Conservation (phyloP, 2,329 filamentous ascomycete species). For the Aspergillus sp. region DNA sequence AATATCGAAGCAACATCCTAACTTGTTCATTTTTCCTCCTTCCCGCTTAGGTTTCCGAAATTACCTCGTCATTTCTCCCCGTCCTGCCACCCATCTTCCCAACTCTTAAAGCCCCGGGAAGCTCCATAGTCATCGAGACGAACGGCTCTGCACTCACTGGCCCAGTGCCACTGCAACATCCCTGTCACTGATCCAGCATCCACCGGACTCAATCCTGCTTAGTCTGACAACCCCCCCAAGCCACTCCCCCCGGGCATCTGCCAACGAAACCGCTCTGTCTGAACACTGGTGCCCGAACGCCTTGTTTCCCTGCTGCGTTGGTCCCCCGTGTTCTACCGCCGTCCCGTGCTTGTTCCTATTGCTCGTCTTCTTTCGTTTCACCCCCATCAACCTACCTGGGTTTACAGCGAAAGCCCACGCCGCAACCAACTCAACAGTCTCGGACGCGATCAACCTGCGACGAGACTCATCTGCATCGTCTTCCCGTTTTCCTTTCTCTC, state of each 20-base stretch:
- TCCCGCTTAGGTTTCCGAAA: constrained; percentile 6
- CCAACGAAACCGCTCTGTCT: constrained; percentile 33
- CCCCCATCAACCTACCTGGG: background rate
- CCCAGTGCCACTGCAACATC: constrained; percentile 34
- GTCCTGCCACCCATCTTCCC: constrained; percentile 10
- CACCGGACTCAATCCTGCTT: constrained; percentile 22
- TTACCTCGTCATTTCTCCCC: constrained; percentile 10
- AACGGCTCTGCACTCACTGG: constrained; percentile 24
- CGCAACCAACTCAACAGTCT: constrained; percentile 19
- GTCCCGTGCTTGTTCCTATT: background rate
- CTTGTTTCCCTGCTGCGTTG: constrained; percentile 34
- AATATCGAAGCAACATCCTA: constrained; percentile 12
- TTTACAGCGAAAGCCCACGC: constrained; percentile 13
- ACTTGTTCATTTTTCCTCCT: constrained; percentile 10
- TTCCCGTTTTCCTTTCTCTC: background rate
- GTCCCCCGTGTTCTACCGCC: constrained; percentile 21
- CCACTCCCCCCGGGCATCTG: constrained; percentile 30
- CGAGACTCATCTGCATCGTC: background rate
- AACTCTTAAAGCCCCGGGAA: constrained; percentile 14
- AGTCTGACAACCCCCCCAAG: constrained; percentile 20
- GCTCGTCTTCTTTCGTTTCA: constrained; percentile 19
- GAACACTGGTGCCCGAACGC: constrained; percentile 39
- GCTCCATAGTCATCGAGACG: constrained; percentile 16
- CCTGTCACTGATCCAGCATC: constrained; percentile 36
- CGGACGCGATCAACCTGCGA: constrained; percentile 2